Percentiles rank a stretch among this genome's conserved stretches.
phyloP scores from a whole-genome alignment of 139 green algal species.

The Gonium pectorale region DNA sequence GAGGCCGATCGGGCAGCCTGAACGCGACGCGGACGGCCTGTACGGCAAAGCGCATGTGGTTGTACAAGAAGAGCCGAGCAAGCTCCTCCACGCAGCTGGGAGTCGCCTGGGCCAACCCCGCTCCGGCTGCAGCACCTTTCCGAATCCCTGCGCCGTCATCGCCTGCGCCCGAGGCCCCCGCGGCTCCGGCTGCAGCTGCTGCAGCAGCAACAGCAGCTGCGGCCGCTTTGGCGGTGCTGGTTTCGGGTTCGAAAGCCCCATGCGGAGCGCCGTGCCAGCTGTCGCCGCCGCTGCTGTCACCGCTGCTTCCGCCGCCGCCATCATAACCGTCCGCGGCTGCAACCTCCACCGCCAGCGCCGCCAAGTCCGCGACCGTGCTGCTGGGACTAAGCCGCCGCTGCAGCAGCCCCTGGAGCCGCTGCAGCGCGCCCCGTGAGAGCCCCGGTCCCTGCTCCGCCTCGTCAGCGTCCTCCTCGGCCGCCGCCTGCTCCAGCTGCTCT shows the following conservation, averaged over 20 bases:
- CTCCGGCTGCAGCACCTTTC: background rate
- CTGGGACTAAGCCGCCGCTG: background rate
- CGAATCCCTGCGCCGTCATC: background rate
- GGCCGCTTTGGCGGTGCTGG: too few relatives aligned
- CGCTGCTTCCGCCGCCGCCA: background rate
- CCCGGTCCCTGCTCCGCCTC: background rate
- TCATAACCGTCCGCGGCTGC: background rate
- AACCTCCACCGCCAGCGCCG: background rate
- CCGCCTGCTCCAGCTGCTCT: too few relatives aligned
- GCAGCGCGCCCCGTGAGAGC: background rate
- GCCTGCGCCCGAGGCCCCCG: background rate
- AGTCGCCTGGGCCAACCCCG: background rate
- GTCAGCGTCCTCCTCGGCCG: background rate
- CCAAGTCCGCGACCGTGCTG: constrained; percentile 12
- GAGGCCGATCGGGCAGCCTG: background rate
- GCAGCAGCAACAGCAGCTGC: too few relatives aligned
- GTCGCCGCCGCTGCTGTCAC: background rate
- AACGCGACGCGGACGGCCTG: background rate
- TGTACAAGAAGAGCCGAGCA: constrained; percentile 17
- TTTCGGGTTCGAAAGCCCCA: too few relatives aligned
- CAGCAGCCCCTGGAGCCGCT: constrained; percentile 1
- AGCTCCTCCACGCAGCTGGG: background rate
- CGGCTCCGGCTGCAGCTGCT: too few relatives aligned
- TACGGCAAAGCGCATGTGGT: constrained; percentile 36
- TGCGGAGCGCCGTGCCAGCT: background rate